phyloP scores from a whole-genome alignment of 257 asterid genomes.

The Solanum pinnatisectum region DNA sequence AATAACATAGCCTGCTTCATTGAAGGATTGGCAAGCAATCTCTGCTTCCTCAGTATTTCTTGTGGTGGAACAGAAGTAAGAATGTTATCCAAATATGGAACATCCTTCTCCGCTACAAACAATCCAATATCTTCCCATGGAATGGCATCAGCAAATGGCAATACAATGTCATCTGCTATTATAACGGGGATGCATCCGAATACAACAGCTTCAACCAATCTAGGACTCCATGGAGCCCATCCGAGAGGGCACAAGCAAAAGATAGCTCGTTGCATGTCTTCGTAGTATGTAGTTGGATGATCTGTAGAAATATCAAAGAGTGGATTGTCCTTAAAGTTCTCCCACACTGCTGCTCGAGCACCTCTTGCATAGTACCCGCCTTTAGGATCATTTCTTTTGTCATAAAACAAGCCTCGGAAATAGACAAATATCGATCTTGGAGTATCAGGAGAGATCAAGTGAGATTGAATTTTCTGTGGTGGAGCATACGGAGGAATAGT shows the following conservation, averaged over 20 bases:
- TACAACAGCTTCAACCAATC: neutral
- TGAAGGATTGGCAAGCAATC: slow-evolving; percentile 36
- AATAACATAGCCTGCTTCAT: slow-evolving; percentile 53
- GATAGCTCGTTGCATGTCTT: neutral
- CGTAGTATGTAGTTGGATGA: neutral
- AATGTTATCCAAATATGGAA: slow-evolving; percentile 41
- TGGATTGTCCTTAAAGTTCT: neutral
- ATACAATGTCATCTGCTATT: neutral
- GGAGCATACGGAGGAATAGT: neutral
- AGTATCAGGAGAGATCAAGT: neutral
- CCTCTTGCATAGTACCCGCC: slow-evolving; percentile 21
- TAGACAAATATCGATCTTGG: neutral
- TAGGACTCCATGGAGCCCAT: neutral
- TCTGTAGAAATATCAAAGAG: neutral
- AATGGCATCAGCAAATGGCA: slow-evolving; percentile 30
- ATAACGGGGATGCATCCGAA: neutral
- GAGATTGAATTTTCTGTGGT: neutral
- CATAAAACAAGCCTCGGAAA: neutral
- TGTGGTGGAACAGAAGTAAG: slow-evolving; percentile 39
- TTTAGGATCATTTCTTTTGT: neutral
- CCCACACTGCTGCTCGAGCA: neutral
- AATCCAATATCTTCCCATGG: slow-evolving; percentile 52
- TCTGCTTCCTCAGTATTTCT: slow-evolving; percentile 5
- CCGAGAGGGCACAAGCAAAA: neutral
- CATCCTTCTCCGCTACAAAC: slow-evolving; percentile 37